Evolutionary conservation across 768 basidiomycete species (phyloP).

Genomic region (Podaxis carcinomalis): DNA sequence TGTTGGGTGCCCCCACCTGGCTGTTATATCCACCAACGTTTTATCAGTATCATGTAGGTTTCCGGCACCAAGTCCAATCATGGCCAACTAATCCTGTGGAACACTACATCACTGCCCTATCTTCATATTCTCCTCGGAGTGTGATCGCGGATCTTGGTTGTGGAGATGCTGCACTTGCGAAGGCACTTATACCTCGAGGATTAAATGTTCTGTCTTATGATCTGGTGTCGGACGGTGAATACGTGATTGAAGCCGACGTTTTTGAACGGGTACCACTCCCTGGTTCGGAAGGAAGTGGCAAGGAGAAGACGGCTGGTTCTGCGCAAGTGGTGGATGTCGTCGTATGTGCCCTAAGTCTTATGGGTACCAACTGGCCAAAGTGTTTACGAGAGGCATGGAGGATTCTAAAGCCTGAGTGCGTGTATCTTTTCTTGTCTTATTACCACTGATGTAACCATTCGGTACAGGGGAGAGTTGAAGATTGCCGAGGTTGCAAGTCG

Average conservation of each 20-base stretch:
- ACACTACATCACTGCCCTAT: constrained; percentile 66
- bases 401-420: constrained; percentile 78
- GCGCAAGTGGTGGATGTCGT: constrained; percentile 87
- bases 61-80: constrained; percentile 83
- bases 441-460: background rate
- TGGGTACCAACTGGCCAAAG: constrained; percentile 95
- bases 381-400: constrained; percentile 89
- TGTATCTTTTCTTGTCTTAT: constrained; percentile 9
- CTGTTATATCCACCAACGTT: constrained; percentile 2
- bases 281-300: constrained; percentile 54
- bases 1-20: constrained; percentile 8
- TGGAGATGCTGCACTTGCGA: constrained; percentile 88
- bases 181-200: constrained; percentile 63
- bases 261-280: constrained; percentile 79
- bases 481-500: constrained; percentile 90
- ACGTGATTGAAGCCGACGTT: constrained; percentile 88
- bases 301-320: constrained; percentile 40
- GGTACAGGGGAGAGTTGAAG: constrained; percentile 68
- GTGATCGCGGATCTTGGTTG: constrained; percentile 93
- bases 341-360: constrained; percentile 91
- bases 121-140: constrained; percentile 57
- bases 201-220: constrained; percentile 75
- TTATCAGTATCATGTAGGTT: constrained; percentile 87
- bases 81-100: constrained; percentile 97
- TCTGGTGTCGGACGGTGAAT: constrained; percentile 67